Conservation (phyloP, 2,329 filamentous ascomycete genomes). For the Emericellopsis cladophorae region DNA sequence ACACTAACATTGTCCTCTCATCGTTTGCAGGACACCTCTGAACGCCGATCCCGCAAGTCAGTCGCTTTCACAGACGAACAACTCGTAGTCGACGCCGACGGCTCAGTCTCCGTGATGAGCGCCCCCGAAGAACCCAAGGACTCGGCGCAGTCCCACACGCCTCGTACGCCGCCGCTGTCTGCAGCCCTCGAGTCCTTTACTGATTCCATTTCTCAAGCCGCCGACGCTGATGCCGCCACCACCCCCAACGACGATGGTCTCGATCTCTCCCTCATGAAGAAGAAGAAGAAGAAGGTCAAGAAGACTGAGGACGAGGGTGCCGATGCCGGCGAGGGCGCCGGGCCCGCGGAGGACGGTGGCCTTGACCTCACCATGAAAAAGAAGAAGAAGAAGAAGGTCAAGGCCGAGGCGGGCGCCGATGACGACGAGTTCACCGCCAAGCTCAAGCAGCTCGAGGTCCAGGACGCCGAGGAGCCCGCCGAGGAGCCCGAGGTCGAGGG, state of each 20-base stretch:
- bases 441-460: conserved; percentile 48
- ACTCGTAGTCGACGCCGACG: conserved; percentile 80
- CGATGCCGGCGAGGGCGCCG: conserved; percentile 31
- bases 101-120: conserved; percentile 66
- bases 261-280: conserved; percentile 60
- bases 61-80: conserved; percentile 87
- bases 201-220: conserved; percentile 32
- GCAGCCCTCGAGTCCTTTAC: conserved; percentile 42
- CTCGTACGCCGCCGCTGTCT: conserved; percentile 49
- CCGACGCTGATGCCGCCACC: conserved; percentile 22
- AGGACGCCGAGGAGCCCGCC: conserved; percentile 49
- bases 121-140: conserved; percentile 64
- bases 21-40: conserved; percentile 12
- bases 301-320: conserved; percentile 23
- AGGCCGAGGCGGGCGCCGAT: conserved; percentile 45
- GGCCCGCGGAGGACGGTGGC: conserved; percentile 32
- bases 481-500: conserved; percentile 49
- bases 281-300: conserved; percentile 58
- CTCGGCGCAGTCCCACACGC: conserved; percentile 68
- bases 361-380: conserved; percentile 48
- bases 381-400: conserved; percentile 67
- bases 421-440: conserved; percentile 49
- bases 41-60: conserved; percentile 75
- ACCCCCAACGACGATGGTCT: conserved; percentile 37
- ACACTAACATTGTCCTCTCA: not conserved